A percentile compares a stretch with the other conserved stretches of the same genome.
phyloP scores from a whole-genome alignment of 163 green algal genomes.

The Coccomyxa subellipsoidea region DNA sequence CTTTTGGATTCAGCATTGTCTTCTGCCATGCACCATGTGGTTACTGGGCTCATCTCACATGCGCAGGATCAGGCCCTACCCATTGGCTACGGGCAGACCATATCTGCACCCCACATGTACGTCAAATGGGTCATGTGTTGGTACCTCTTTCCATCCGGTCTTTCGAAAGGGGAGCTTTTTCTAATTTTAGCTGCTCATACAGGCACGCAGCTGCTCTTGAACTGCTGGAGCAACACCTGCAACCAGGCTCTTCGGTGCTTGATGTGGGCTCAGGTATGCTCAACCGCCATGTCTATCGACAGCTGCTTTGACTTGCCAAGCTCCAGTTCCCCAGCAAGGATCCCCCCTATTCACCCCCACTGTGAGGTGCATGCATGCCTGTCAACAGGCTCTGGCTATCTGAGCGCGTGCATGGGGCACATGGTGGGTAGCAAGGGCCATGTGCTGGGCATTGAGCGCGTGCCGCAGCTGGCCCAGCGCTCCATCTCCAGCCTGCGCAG shows the following conservation, averaged over 20 bases:
- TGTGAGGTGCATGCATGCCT: neutral
- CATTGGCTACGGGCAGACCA: slow-evolving; percentile 19
- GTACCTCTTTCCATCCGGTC: neutral
- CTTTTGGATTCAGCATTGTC: no score
- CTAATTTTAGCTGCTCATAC: neutral
- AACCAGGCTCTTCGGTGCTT: slow-evolving; percentile 14
- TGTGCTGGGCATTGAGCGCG: slow-evolving; percentile 69
- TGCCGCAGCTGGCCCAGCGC: slow-evolving; percentile 7
- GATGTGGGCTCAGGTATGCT: slow-evolving; percentile 25
- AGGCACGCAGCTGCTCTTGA: slow-evolving; percentile 22
- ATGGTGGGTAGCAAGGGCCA: slow-evolving; percentile 47
- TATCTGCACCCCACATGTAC: slow-evolving; percentile 28
- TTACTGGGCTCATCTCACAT: no score
- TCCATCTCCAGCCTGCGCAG: neutral
- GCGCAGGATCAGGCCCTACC: slow-evolving; percentile 1
- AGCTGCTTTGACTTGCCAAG: no score
- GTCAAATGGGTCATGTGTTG: neutral
- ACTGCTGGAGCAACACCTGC: slow-evolving; percentile 19
- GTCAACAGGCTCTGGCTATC: slow-evolving; percentile 28
- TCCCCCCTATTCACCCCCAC: neutral
- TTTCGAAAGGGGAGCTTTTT: neutral
- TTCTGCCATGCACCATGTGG: no score
- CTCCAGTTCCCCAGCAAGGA: neutral
- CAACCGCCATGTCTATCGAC: neutral
- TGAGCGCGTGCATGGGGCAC: slow-evolving; percentile 29